Evolutionary conservation across 163 green algal genomes (phyloP), one percentile per base, ranked within the genome.

Genomic region (Coccomyxa subellipsoidea): DNA sequence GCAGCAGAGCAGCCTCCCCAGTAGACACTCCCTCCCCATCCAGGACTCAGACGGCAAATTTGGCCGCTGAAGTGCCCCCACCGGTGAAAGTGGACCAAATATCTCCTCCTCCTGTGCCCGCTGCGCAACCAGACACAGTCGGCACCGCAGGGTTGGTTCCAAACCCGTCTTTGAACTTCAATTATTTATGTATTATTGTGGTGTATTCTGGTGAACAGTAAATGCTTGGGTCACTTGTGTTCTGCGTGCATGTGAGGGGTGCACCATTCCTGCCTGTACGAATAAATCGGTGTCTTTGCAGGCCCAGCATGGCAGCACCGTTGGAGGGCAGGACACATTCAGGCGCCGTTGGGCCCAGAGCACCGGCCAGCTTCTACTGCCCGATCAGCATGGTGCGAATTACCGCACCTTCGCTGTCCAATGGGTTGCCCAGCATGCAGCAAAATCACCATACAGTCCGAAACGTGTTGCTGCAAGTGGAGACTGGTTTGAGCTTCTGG

Each of bases 291-390:
- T 72, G 59, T 32, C 6, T 32, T 18, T 73, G 66, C n/a, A 36
- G 66, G 10, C n/a, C 29, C 66, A 73, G 66, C 32, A 73, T 36
- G n/a, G 66, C 29, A 73, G 66, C 66, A 23, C 66, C 66, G 21
- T 12, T 73, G 21, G 66, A 73, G 27, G 66, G 76, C 39, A 80
- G 59, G 38, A 81, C 53, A 31, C 69, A 73, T 23, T 59, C 53
- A 29, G 47, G 69, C 23, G 66, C 66, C 15, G 66, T 73, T 18
- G 66, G 66, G 66, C 66, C 66, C 8, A 27, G 66, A 23, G 91
- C 87, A 0, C 90, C 92, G 2, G 84, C 79, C 27, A 91, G 84
- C 75, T 98, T 98, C 83, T 94, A 95, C 69, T 99, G 96, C 88
- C 96, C 96, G 53, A 93, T 99, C 29, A 95, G 87, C 6, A 97